Evolutionary conservation across 1,139 yeast species (phyloP), one percentile per base, ranked within the genome.

Genomic region (Debaryomycetaceae sp.): DNA sequence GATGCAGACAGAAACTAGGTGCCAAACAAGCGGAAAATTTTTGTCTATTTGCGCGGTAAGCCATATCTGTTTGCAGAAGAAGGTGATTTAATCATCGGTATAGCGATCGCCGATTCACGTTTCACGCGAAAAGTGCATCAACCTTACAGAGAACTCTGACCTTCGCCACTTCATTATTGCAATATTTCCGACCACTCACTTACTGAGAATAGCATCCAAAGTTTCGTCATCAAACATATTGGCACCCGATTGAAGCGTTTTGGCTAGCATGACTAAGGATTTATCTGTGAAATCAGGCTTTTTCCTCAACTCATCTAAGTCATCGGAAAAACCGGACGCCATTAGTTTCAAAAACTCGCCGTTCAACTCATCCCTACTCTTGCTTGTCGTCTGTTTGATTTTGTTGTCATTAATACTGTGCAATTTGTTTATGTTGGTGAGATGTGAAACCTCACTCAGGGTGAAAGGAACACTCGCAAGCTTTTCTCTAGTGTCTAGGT

Each of bases 171-270:
- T 17, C 20, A 17, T 17, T 17, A 17, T 17, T 17, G 2, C 20
- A 17, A 17, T 17, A 17, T 17, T 17, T 17, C 20, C 20, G 2
- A 17, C 20, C 20, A 4, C 11, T 13, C 37, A 46, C 13, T 42
- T 35, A 24, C 41, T 44, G 24, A 45, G 38, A 5, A 75, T 55
- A 6, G 78, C 75, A 47, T 66, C 72, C 52, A 83, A 64, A 11
- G 83, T 75, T 35, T 81, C 86, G 38, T 76, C 75, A 58, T 83
- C 88, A 62, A 84, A 84, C 68, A 84, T 75, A 51, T 82, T 80
- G 6, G 80, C 72, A 11, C 88, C 87, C 42, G 82, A 80, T 57
- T 83, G 86, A 48, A 85, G 69, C 3, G 84, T 74, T 54, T 80
- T 81, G 3, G 89, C 90, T 53, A 85, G 65, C 42, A 82, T 60